phyloP scores from a whole-genome alignment of 2,329 filamentous ascomycete genomes.

The Kalaharituber pfeilii region DNA sequence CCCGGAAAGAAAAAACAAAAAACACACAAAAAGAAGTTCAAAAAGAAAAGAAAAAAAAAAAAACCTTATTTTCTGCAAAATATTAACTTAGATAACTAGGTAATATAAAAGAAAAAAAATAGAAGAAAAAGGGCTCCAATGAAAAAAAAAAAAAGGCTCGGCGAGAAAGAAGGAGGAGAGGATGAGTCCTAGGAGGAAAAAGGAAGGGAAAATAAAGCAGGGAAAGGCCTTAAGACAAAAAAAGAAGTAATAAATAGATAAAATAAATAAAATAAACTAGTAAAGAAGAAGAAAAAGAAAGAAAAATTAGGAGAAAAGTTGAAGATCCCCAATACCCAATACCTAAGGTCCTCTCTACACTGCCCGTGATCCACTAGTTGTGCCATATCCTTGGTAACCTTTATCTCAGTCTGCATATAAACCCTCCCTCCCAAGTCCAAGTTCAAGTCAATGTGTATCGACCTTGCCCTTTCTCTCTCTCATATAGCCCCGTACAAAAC shows the following conservation, averaged over 20 bases:
- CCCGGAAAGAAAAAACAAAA: background rate
- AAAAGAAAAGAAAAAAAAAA: background rate
- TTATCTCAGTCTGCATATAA: too few relatives aligned
- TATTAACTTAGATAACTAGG: background rate
- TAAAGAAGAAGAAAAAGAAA: background rate
- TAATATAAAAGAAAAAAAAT: background rate
- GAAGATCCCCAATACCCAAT: too few relatives aligned
- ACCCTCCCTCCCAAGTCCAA: too few relatives aligned
- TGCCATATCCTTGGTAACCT: too few relatives aligned
- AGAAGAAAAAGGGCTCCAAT: background rate
- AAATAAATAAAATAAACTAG: background rate
- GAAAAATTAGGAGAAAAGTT: background rate
- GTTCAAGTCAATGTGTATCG: too few relatives aligned
- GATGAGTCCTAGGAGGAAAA: background rate
- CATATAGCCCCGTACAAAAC: too few relatives aligned
- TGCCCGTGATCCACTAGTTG: too few relatives aligned
- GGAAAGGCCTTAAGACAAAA: background rate
- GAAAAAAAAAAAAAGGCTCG: background rate
- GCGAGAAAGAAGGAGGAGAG: background rate
- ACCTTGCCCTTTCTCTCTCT: too few relatives aligned
- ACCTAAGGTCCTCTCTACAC: too few relatives aligned
- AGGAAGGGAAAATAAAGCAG: background rate
- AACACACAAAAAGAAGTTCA: background rate
- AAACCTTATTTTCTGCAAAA: background rate
- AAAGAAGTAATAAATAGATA: background rate